phyloP scores from a whole-genome alignment of 352 stramenopile species.

The Globisporangium recalcitrans region DNA sequence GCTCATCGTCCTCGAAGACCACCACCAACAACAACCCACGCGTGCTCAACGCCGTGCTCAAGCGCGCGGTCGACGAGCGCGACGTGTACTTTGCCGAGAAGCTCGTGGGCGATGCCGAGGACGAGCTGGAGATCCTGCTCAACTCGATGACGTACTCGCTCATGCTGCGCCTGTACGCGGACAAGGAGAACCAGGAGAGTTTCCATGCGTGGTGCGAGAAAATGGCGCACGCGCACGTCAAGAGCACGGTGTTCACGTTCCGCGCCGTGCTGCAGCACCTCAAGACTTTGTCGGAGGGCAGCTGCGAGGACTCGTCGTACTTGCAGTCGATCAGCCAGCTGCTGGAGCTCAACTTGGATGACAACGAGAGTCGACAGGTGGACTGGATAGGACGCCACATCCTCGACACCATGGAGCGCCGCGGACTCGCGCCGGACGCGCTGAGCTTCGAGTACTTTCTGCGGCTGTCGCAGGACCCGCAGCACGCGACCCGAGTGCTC shows the following conservation, averaged over 20 bases:
- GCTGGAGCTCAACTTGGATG: constrained; percentile 18
- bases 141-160: constrained; percentile 76
- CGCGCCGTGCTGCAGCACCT: constrained; percentile 51
- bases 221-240: constrained; percentile 39
- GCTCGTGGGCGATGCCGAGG: constrained; percentile 37
- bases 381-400: constrained; percentile 20
- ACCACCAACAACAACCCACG: constrained; percentile 20
- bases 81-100: constrained; percentile 46
- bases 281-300: constrained; percentile 17
- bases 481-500: constrained; percentile 31
- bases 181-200: constrained; percentile 31
- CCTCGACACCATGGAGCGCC: constrained; percentile 33
- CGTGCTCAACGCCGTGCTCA: constrained; percentile 61
- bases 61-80: constrained; percentile 47
- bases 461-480: constrained; percentile 29
- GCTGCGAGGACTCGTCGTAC: constrained; percentile 19
- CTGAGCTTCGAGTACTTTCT: constrained; percentile 43
- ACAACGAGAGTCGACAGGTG: constrained; percentile 12
- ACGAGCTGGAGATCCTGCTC: constrained; percentile 32
- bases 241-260: constrained; percentile 45
- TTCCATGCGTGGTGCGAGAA: constrained; percentile 45
- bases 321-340: constrained; percentile 25
- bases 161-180: constrained; percentile 60
- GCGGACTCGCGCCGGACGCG: constrained; percentile 29
- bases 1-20: constrained; percentile 14